These are phyloP conservation scores for Geotrichum phurueaensis DNA, from an alignment of 1,139 yeast species.

Conservation along the genomic window DNA sequence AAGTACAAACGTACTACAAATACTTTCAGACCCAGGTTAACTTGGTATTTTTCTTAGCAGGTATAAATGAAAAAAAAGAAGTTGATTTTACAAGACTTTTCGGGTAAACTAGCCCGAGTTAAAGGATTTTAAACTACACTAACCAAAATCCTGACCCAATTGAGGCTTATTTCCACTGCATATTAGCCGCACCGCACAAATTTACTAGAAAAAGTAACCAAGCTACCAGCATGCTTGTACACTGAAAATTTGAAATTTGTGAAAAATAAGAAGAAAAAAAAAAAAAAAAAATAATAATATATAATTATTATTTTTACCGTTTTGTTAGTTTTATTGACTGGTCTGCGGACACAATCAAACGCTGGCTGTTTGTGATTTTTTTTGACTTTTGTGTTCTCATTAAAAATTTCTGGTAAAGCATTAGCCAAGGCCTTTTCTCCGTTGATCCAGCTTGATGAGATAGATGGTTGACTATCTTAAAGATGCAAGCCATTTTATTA, in stretches of 20 bases:
- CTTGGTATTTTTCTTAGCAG: too few relatives aligned
- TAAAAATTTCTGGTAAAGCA: too few relatives aligned
- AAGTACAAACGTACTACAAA: too few relatives aligned
- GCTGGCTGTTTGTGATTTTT: neutral
- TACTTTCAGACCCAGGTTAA: too few relatives aligned
- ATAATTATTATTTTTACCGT: neutral
- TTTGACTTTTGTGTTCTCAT: neutral
- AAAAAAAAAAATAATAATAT: neutral
- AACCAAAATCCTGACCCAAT: neutral
- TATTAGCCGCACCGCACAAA: neutral
- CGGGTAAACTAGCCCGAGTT: neutral
- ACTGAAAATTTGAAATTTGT: too few relatives aligned
- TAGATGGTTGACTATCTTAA: too few relatives aligned
- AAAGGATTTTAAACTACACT: neutral
- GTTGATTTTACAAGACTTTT: neutral
- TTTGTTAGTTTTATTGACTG: neutral
- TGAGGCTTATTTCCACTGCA: neutral
- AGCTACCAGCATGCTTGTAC: neutral
- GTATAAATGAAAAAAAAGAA: too few relatives aligned
- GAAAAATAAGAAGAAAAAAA: neutral
- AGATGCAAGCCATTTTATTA: too few relatives aligned
- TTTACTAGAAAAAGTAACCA: neutral
- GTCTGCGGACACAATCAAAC: neutral
- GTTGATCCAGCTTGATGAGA: too few relatives aligned
- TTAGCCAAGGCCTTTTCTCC: too few relatives aligned